Evolutionary conservation across 257 asterid species (phyloP), one percentile per base, ranked within the genome.

Genomic region (Lithospermum erythrorhizon): DNA sequence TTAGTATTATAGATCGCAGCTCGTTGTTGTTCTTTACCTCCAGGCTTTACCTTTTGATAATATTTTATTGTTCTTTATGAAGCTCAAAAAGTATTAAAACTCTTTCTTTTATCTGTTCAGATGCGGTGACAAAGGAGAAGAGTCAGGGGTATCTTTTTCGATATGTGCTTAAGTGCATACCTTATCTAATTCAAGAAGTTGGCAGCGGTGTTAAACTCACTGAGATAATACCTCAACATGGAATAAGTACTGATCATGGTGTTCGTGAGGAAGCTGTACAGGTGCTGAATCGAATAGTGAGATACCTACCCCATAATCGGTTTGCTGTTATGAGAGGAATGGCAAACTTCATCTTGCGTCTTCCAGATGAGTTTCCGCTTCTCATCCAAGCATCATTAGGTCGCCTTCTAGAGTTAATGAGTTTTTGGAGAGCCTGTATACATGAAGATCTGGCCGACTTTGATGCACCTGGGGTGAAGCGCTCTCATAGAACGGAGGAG

Each of bases 311-410:
- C 53, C 95, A 89, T 78, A 95, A 95, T 63, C 97, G 98, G 58
- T 93, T 93, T 81, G 90, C 97, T 47, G 97, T 89, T 66, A 89
- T 86, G 97, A 89, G 82, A 75, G 98, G 98, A 74, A 93, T 93
- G 95, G 71, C 97, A 62, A 93, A 86, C 75, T 93, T 89, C 71
- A 81, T 89, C 62, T 65, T 82, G 45, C 88, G 87, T 53, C 95
- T 93, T 73, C 98, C 98, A 27, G 98, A 93, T 78, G 98, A 93
- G 79, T 93, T 86, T 67, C 98, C 98, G 70, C 97, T 93, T 76
- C 94, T 93, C 66, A 93, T 93, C 69, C 95, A 93, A 79, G 86
- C 98, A 70, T 89, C 96, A 61, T 73, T 93, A 75, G 97, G 94
- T 22, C 98, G 98, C 66, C 97, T 93, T 64, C 81, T 93, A 65